These are phyloP conservation scores for Fistulinella staudtii DNA, from an alignment of 1,284 basidiomycete genomes.

Conservation along the genomic window DNA sequence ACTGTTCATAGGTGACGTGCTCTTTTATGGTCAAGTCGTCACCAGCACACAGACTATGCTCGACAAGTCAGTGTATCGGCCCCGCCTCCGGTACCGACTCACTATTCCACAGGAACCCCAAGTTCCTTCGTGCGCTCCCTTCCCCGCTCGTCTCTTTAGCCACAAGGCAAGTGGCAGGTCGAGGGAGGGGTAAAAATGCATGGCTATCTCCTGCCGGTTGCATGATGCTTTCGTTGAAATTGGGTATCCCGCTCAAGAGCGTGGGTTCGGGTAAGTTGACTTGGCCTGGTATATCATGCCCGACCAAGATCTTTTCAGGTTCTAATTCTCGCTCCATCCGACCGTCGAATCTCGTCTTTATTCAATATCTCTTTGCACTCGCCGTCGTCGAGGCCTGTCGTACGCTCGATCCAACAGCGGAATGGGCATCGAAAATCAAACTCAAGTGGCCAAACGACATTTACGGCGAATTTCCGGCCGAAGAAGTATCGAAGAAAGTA, in stretches of 20 bases:
- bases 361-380: slow-evolving; percentile 93
- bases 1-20: slow-evolving; percentile 69
- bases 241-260: slow-evolving; percentile 52
- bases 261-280: slow-evolving; percentile 7
- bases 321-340: slow-evolving; percentile 38
- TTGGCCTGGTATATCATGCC: not conserved
- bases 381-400: slow-evolving; percentile 86
- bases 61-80: slow-evolving; percentile 64
- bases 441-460: slow-evolving; percentile 99
- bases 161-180: slow-evolving; percentile 82
- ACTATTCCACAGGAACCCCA: slow-evolving; percentile 62
- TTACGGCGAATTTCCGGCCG: slow-evolving; percentile 63
- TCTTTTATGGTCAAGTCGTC: slow-evolving; percentile 87
- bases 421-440: slow-evolving; percentile 57
- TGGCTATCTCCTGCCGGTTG: slow-evolving; percentile 95
- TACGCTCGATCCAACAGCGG: slow-evolving; percentile 39
- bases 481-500: slow-evolving; percentile 36
- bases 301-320: not conserved
- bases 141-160: slow-evolving; percentile 80
- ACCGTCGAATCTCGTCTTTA: slow-evolving; percentile 77
- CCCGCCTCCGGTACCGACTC: not conserved
- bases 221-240: slow-evolving; percentile 80
- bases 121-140: slow-evolving; percentile 67
- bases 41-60: slow-evolving; percentile 96
- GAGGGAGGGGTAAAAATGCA: slow-evolving; percentile 85